A percentile compares a stretch with the other conserved stretches of the same genome.
These are phyloP conservation scores for Ulvella scutata DNA, from an alignment of 139 green algal genomes.

Conservation along the genomic window DNA sequence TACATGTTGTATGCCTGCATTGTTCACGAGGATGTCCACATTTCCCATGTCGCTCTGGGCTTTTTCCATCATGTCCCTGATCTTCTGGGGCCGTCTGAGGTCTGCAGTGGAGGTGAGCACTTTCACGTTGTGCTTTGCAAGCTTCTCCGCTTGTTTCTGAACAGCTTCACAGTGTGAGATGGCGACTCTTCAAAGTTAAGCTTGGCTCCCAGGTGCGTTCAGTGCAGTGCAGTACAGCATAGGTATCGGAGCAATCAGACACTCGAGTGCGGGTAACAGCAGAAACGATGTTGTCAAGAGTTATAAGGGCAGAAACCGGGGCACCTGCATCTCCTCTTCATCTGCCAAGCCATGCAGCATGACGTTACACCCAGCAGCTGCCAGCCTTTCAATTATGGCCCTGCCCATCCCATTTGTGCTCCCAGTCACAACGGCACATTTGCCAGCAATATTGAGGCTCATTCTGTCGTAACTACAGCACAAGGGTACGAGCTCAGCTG, in stretches of 20 bases:
- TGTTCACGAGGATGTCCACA: conserved; percentile 28
- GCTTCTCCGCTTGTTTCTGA: not conserved
- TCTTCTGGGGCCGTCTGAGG: not conserved
- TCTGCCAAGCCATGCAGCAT: not conserved
- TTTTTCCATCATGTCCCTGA: not conserved
- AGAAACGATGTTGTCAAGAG: not conserved
- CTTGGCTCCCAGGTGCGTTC: not conserved
- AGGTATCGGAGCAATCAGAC: not conserved
- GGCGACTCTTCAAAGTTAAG: not conserved
- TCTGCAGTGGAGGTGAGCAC: not conserved
- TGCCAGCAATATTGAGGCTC: too few species aligned
- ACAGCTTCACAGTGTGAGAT: too few species aligned
- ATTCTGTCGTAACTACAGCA: too few species aligned
- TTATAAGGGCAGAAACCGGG: not conserved
- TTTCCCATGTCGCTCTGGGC: not conserved
- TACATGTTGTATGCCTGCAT: conserved; percentile 73
- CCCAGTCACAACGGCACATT: not conserved
- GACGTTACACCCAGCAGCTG: not conserved
- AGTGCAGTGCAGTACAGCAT: not conserved
- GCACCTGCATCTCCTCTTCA: not conserved
- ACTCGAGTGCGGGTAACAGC: not conserved
- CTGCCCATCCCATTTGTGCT: not conserved
- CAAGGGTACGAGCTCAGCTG: too few species aligned
- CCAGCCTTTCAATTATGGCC: not conserved
- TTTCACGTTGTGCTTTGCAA: not conserved